Evolutionary conservation across 2,329 filamentous ascomycete species (phyloP).

Genomic region (Beauveria australis): DNA sequence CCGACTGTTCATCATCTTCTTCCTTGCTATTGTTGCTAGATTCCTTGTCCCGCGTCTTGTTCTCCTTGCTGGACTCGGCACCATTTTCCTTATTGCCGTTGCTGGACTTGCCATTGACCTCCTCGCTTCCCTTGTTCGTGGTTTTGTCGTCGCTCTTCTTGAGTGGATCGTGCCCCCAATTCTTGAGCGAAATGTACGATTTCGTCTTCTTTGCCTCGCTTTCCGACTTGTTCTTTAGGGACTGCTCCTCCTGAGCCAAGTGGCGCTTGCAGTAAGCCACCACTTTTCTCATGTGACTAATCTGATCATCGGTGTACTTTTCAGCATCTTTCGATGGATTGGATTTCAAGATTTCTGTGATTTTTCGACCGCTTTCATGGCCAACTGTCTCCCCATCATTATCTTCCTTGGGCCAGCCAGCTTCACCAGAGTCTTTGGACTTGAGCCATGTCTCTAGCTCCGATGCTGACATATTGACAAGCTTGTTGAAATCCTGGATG

Average conservation of each 20-base stretch:
- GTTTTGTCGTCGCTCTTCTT: constrained; percentile 26
- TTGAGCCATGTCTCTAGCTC: constrained; percentile 57
- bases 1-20: constrained; percentile 5
- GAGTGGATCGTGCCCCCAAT: constrained; percentile 50
- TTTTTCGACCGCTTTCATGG: constrained; percentile 55
- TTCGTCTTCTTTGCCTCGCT: constrained; percentile 40
- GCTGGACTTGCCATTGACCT: background rate
- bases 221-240: constrained; percentile 43
- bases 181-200: constrained; percentile 52
- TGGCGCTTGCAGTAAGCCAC: constrained; percentile 60
- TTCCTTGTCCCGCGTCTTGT: background rate
- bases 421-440: constrained; percentile 45
- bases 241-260: constrained; percentile 53
- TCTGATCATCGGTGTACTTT: constrained; percentile 46
- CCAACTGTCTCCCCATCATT: constrained; percentile 53
- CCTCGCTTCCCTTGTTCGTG: background rate
- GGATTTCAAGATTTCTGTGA: constrained; percentile 53
- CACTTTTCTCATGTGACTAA: constrained; percentile 55
- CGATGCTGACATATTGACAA: constrained; percentile 56
- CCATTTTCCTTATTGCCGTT: background rate
- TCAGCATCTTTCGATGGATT: constrained; percentile 50
- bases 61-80: background rate
- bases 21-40: background rate
- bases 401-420: constrained; percentile 53
- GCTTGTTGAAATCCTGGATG: constrained; percentile 52